Conservation (phyloP, 306 rosid genomes). For the Mimosa bimucronata region DNA sequence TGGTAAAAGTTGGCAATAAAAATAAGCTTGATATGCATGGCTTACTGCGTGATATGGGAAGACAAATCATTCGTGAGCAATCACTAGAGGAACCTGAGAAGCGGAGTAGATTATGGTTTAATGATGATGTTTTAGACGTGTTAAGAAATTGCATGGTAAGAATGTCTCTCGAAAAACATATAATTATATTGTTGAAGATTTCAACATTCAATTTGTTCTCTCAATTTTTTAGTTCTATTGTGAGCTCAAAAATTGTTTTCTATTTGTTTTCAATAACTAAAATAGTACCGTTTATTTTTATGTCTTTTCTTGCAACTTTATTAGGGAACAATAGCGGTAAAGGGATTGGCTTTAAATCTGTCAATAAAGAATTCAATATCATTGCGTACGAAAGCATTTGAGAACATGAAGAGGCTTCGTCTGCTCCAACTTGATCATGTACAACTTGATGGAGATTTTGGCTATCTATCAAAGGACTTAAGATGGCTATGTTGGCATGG, state of each 20-base stretch:
- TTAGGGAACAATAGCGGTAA: background rate
- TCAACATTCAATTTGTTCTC: background rate
- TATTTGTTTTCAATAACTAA: background rate
- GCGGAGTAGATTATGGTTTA: background rate
- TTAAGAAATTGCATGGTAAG: background rate
- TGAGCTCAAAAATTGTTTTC: background rate
- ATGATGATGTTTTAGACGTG: background rate
- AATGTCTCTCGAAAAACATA: background rate
- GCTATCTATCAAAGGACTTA: background rate
- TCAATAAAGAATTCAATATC: background rate
- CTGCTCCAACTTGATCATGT: background rate
- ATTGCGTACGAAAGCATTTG: background rate
- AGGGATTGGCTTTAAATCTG: background rate
- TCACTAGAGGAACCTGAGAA: background rate
- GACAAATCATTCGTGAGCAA: background rate
- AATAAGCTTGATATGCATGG: background rate
- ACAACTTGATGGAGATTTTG: background rate
- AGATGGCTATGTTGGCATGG: slow-evolving; percentile 10
- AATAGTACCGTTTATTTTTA: background rate
- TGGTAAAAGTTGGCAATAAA: background rate
- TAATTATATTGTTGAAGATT: background rate
- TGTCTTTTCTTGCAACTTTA: background rate
- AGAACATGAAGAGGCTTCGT: background rate
- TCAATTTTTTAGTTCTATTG: background rate
- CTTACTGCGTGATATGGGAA: background rate